phyloP scores from a whole-genome alignment of 2,329 filamentous ascomycete genomes.

The Akanthomyces uredinophilus region DNA sequence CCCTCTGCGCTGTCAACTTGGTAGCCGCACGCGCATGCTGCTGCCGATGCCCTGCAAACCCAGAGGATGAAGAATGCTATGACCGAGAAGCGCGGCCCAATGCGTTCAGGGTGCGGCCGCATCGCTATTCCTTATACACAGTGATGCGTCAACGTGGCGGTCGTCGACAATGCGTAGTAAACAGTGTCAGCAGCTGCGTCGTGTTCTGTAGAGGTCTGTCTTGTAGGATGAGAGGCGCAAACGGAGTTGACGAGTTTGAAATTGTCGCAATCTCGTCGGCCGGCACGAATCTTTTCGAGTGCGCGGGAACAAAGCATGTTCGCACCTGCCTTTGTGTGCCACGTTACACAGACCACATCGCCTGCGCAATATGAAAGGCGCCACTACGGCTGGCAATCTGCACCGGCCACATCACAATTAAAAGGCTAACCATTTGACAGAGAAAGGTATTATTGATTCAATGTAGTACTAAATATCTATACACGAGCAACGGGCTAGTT shows the following conservation, averaged over 20 bases:
- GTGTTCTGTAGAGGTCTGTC: neutral
- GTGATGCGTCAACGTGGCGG: neutral
- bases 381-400: neutral
- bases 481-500: constrained; percentile 29
- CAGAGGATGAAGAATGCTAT: neutral
- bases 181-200: neutral
- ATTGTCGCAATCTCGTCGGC: neutral
- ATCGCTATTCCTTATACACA: neutral
- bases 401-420: neutral
- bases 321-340: constrained; percentile 1
- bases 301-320: neutral
- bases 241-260: neutral
- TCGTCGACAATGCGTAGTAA: neutral
- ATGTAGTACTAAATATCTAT: constrained; percentile 29
- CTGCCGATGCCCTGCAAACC: neutral
- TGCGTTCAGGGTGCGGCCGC: neutral
- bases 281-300: neutral
- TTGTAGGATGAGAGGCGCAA: no score
- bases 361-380: neutral
- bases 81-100: neutral
- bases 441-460: constrained; percentile 28
- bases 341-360: neutral
- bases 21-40: constrained; percentile 67
- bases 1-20: constrained; percentile 44
- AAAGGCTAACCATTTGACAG: constrained; percentile 14